Percentiles rank a stretch among this genome's conserved stretches.
These are phyloP conservation scores for Cystofilobasidium capitatum DNA, from an alignment of 768 basidiomycete genomes.

Conservation along the genomic window DNA sequence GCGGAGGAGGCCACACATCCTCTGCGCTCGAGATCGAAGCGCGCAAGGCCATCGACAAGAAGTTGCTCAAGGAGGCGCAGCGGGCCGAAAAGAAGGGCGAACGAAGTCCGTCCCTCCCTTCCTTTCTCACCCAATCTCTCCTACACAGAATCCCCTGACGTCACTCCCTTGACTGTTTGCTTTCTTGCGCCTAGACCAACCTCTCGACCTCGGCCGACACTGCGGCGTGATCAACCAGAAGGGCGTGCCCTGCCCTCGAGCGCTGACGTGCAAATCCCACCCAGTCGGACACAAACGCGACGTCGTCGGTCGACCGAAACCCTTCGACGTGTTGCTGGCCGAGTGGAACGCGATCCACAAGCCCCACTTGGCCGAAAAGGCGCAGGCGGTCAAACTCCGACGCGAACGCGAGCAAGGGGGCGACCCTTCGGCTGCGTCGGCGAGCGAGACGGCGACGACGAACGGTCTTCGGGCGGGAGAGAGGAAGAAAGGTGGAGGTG, in stretches of 20 bases:
- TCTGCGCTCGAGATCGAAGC: slow-evolving; percentile 42
- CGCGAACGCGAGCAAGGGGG: background rate
- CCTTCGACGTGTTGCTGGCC: slow-evolving; percentile 74
- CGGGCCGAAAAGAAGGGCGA: slow-evolving; percentile 65
- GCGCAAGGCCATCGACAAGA: background rate
- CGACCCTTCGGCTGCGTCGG: background rate
- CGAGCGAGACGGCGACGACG: background rate
- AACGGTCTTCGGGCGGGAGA: background rate
- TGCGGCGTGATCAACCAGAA: slow-evolving; percentile 98
- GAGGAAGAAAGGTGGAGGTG: background rate
- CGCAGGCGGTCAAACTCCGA: background rate
- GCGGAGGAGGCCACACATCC: slow-evolving; percentile 1
- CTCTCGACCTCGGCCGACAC: slow-evolving; percentile 80
- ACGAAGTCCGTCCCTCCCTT: slow-evolving; percentile 41
- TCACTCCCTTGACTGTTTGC: too few relatives aligned
- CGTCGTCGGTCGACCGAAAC: slow-evolving; percentile 71
- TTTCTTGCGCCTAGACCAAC: slow-evolving; percentile 26
- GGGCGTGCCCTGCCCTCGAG: slow-evolving; percentile 79
- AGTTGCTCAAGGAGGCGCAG: slow-evolving; percentile 59
- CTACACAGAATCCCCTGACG: too few relatives aligned
- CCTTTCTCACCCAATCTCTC: background rate
- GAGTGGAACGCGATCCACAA: slow-evolving; percentile 55
- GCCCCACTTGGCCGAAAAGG: slow-evolving; percentile 32
- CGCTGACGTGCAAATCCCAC: slow-evolving; percentile 95
- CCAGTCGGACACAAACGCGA: slow-evolving; percentile 93